Evolutionary conservation across 1,139 yeast species (phyloP), one percentile per base, ranked within the genome.

Genomic region (Pneumocystis murina): DNA sequence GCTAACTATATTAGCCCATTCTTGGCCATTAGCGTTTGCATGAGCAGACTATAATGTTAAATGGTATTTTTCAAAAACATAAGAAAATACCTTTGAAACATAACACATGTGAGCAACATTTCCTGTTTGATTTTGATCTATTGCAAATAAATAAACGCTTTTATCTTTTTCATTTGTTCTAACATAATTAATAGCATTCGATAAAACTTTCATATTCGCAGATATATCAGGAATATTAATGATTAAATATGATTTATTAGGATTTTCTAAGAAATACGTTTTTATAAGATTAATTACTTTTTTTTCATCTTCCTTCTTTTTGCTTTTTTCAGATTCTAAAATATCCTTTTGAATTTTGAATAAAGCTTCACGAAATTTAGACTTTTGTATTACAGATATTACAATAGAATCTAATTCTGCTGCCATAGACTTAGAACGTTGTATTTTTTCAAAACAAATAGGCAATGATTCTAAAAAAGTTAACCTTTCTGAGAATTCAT

Each of bases 31-130:
- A 59, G 89, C 77, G 63, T 92, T 92, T 74, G 86, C 83, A 24
- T 24, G 55, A 48, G 33, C 55, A 48, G 55, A 24, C 55, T 48
- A 24, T 48, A 12, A 48, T 24, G 10, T 48, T 48, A 48, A 48
- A 40, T 24, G 24, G 8, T 24, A 48, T 48, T 48, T 14, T 48
- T 14, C 12, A 48, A 24, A 48, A 33, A 48, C 3, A 62, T 80
- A 80, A 68, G 85, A 77, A 48, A 91, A 88, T 62, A 76, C 84
- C 68, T 87, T 84, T 2, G 95, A 83, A 64, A 92, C 80, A 76
- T 84, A 91, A 75, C 96, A 90, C 68, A 97, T 97, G 72, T 92
- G 98, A 24, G 97, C 97, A 71, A 91, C 90, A 77, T 86, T 90
- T 16, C 59, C 67, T 4, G 62, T 62, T 64, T 83, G 87, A 33